Evolutionary conservation across 768 basidiomycete species (phyloP).

Genomic region (Suillus alpinus): DNA sequence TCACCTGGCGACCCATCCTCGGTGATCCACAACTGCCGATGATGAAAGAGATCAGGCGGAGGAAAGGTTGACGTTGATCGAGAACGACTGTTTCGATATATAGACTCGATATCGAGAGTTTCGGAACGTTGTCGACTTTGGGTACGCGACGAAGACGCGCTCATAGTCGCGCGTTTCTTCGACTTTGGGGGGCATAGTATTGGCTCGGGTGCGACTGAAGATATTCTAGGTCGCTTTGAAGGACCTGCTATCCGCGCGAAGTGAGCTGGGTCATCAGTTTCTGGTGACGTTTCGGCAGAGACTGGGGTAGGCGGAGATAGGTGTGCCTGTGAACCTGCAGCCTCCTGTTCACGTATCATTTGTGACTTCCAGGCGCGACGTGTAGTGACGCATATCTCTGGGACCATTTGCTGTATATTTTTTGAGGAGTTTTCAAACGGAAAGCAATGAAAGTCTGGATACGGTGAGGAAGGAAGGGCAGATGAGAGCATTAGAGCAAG

Average conservation of each 20-base stretch:
- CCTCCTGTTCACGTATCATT: conserved; percentile 13
- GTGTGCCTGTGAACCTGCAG: neutral
- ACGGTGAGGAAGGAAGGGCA: neutral
- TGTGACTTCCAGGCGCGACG: conserved; percentile 28
- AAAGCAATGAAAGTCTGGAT: neutral
- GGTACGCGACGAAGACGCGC: conserved; percentile 39
- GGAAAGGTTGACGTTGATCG: conserved; percentile 61
- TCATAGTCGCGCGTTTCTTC: conserved; percentile 22
- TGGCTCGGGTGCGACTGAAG: neutral
- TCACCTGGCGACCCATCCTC: conserved; percentile 53
- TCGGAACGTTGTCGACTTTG: conserved; percentile 38
- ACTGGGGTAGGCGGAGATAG: conserved; percentile 7
- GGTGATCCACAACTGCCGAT: conserved; percentile 45
- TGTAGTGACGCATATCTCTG: conserved; percentile 27
- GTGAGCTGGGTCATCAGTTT: conserved; percentile 21
- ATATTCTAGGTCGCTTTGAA: conserved; percentile 1
- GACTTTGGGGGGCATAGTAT: conserved; percentile 17
- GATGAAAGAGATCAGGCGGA: conserved; percentile 25
- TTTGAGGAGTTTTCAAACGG: neutral
- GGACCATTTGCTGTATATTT: conserved; percentile 2
- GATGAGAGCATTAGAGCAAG: conserved; percentile 3
- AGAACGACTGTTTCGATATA: conserved; percentile 55
- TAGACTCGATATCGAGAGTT: conserved; percentile 51
- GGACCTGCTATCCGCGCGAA: conserved; percentile 5
- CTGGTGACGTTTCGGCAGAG: conserved; percentile 17